Evolutionary conservation across 2,329 filamentous ascomycete species (phyloP), one percentile per base, ranked within the genome.

Genomic region (Trichoderma semiorbis): DNA sequence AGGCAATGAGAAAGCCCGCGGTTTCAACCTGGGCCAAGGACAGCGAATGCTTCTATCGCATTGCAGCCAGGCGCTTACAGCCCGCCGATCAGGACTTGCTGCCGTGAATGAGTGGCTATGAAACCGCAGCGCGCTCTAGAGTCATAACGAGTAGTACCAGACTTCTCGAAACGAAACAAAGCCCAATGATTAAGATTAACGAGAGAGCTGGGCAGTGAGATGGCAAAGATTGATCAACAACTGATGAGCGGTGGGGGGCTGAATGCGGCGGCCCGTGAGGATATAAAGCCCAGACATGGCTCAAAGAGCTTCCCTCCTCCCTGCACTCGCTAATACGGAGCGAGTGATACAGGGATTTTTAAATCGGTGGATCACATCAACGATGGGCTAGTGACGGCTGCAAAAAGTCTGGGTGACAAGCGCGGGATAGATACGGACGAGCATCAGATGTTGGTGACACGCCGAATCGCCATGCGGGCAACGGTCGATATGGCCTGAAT

Each of bases 381-480:
- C 28, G 66, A 69, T 68, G 30, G 55, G 58, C 43, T 43, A 70
- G 26, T 39, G 64, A 24, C 57, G 32, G 26, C 50, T 57, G 64
- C 26, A 55, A 55, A 26, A 26, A 21, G 53, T 12, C 12, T 64
- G 43, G 61, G 30, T 36, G 55, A 30, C 57, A 72, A 34, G 55
- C 64, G 64, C 55, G 55, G 36, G 30, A 34, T 18, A 34, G 64
- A 68, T 43, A 63, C 55, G 53, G 47, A 62, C 53, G 61, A 58
- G 24, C 57, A 66, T 68, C 64, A 43, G 53, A 24, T 39, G 63
- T 55, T 72, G 69, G 72, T 75, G 74, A 75, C 72, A 77, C 76
- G 76, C 74, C 74, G 76, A 74, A 77, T 77, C 75, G 77, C 76
- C 78, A 78, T 80, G 76, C 76, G 77, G 73, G 76, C 75, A 47